Percentiles rank a stretch among this genome's conserved stretches.
These are phyloP conservation scores for Posidonia australis DNA, from an alignment of 106 monocot genomes.

Conservation along the genomic window DNA sequence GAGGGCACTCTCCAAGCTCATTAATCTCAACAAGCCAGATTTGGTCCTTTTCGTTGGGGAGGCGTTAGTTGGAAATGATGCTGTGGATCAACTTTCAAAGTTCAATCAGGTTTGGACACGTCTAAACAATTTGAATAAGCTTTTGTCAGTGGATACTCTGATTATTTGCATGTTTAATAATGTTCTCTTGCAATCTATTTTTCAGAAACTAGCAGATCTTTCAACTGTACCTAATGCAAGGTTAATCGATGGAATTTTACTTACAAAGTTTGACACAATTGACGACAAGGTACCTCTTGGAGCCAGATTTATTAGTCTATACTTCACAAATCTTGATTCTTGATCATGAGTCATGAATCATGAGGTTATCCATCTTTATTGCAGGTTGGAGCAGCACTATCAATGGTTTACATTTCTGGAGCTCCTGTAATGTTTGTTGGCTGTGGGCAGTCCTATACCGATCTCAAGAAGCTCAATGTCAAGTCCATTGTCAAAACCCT, in stretches of 20 bases:
- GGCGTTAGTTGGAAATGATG: constrained; percentile 96
- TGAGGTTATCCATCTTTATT: neutral
- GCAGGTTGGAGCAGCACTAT: constrained; percentile 93
- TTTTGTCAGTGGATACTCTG: no score
- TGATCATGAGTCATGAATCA: no score
- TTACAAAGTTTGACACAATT: constrained; percentile 97
- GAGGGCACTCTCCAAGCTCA: constrained; percentile 97
- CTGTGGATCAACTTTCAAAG: constrained; percentile 90
- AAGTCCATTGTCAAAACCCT: constrained; percentile 96
- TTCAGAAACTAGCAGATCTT: constrained; percentile 90
- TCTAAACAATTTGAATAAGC: no score
- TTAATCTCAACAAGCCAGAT: constrained; percentile 91
- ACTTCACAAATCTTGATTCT: neutral
- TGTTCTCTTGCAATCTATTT: neutral
- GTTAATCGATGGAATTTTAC: constrained; percentile 96
- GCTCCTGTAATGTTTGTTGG: constrained; percentile 98
- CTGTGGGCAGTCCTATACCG: constrained; percentile 95
- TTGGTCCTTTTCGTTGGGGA: constrained; percentile 97
- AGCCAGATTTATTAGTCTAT: neutral
- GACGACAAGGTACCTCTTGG: constrained; percentile 76
- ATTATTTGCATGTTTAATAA: neutral
- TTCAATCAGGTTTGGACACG: constrained; percentile 69
- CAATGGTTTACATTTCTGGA: constrained; percentile 97
- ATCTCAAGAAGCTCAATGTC: constrained; percentile 97
- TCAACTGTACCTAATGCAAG: constrained; percentile 56